These are phyloP conservation scores for Zygosaccharomyces pseudobailii DNA, from an alignment of 1,139 yeast species.

Conservation along the genomic window DNA sequence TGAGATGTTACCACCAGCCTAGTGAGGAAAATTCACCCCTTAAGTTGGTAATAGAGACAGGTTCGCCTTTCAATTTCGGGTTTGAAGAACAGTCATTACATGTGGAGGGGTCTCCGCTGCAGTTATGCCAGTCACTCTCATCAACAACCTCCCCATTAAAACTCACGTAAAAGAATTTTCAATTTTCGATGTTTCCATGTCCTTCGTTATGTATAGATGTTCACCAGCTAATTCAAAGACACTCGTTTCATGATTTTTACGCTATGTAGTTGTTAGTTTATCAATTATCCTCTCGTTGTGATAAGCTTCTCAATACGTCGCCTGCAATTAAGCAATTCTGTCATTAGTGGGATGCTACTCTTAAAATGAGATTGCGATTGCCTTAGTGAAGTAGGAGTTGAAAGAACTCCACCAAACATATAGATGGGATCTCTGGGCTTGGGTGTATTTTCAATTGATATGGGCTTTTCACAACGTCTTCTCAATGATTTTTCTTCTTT, in stretches of 20 bases:
- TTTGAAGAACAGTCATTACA: conserved; percentile 1
- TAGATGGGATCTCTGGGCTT: conserved; percentile 22
- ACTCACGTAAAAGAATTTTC: not conserved
- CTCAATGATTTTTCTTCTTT: conserved; percentile 7
- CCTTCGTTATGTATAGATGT: conserved; percentile 3
- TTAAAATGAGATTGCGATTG: conserved; percentile 27
- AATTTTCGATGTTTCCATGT: not conserved
- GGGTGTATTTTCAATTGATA: not conserved
- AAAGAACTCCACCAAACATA: conserved; percentile 32
- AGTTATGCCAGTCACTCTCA: not conserved
- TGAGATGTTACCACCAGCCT: conserved; percentile 24
- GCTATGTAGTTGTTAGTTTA: not conserved
- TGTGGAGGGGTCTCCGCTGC: conserved; percentile 1
- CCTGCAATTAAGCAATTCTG: conserved; percentile 24
- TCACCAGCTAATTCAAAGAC: conserved; percentile 1
- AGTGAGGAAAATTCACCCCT: conserved; percentile 19
- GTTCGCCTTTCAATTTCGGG: not conserved
- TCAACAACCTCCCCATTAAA: conserved; percentile 1
- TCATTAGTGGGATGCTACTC: conserved; percentile 21
- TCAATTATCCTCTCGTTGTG: not conserved
- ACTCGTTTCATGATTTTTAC: conserved; percentile 1
- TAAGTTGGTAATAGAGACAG: conserved; percentile 1
- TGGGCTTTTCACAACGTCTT: conserved; percentile 6
- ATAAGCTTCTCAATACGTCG: conserved; percentile 7
- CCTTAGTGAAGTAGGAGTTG: conserved; percentile 26